Evolutionary conservation across 257 asterid genomes (phyloP), one percentile per base, ranked within the genome.

Genomic region (Perilla frutescens): DNA sequence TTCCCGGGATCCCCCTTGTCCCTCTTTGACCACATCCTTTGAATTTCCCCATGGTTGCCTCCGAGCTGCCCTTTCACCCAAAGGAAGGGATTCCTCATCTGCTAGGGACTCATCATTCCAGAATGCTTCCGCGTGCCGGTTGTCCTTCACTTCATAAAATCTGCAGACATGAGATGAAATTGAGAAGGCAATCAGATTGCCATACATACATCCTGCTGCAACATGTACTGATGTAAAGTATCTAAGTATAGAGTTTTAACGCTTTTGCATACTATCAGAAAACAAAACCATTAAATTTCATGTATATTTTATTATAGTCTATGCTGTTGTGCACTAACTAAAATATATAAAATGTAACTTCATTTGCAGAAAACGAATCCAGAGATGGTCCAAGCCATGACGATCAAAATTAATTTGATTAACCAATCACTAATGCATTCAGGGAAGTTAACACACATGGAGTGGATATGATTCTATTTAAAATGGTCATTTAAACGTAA

Each of bases 61-160:
- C 64, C 54, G 66, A 47, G 96, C 96, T 36, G 66, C 86, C 76
- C 97, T 83, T 83, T 91, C 96, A 72, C 94, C 98, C 72, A 93
- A 50, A 9, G 98, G 86, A 77, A 91, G 94, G 45, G 91, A 82
- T 15, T 87, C 96, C 75, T 91, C 98, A 58, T 88, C 83, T 15
- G 88, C 90, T 47, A 94, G 89, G 12, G 98, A 94, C 68, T 70
- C 44, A 5, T 74, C 59, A 14, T 86, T 90, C 79, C 83, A 80
- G 88, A 86, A 94, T 58, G 98, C 98, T 80, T 89, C 96, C 37
- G 96, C 96, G 31, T 93, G 98, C 62, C 96, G 80, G 73, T 83
- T 88, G 66, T 93, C 98, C 90, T 87, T 93, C 84, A 87, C 96
- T 84, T 90, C 98, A 66, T 88, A 90, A 66, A 89, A 82, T 85